Conservation (phyloP, 192 early-diverging fungal genomes). For the Linnemannia exigua region DNA sequence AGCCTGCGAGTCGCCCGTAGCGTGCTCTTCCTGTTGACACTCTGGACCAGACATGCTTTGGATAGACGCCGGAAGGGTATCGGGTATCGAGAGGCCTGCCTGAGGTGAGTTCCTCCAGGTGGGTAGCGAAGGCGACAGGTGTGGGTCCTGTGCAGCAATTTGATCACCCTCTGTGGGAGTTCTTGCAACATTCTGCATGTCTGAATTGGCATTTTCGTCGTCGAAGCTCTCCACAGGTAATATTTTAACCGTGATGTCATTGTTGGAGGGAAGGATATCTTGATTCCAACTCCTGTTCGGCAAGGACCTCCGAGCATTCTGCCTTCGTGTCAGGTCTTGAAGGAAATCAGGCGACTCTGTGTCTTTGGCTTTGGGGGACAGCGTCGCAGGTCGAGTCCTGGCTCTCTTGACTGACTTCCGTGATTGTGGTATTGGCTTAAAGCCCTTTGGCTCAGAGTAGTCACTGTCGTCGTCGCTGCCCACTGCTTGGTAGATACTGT, state of each 20-base stretch:
- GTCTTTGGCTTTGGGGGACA: not conserved
- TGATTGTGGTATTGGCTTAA: not conserved
- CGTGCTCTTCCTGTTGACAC: not conserved
- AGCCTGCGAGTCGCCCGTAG: not conserved
- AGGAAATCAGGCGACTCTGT: not conserved
- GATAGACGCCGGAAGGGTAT: not conserved
- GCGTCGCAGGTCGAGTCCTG: not conserved
- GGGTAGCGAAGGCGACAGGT: not conserved
- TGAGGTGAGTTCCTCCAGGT: conserved; percentile 27
- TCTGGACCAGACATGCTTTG: not conserved
- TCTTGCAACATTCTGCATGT: not conserved
- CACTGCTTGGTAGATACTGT: not conserved
- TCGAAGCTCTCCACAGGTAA: no score
- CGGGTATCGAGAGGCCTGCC: conserved; percentile 4
- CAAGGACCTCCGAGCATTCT: not conserved
- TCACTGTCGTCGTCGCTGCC: not conserved
- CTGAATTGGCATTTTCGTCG: not conserved
- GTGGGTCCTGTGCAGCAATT: not conserved
- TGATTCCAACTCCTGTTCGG: not conserved
- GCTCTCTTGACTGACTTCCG: not conserved
- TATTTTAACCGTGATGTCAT: no score
- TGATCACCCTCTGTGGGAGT: not conserved
- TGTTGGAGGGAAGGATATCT: not conserved
- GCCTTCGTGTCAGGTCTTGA: not conserved
- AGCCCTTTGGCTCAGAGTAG: not conserved